Base-by-base conservation (phyloP, 2,329 filamentous ascomycete genomes). In the Fusarium sp. region DNA sequence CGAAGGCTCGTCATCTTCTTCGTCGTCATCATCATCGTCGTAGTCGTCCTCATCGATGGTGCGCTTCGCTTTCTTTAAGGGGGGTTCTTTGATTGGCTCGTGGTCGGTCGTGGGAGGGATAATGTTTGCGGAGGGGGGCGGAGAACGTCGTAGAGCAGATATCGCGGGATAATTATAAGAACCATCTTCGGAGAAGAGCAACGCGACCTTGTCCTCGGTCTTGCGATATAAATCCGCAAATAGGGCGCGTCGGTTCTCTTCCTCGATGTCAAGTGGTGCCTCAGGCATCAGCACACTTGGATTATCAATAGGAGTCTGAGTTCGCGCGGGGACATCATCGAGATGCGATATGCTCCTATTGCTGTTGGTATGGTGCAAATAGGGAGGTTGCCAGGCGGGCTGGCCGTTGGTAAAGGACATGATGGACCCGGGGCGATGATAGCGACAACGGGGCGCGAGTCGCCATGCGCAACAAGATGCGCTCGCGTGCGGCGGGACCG, bases 21-120 rank as follows among this genome's bases (percentile, higher is more conserved):
- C 90, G 3, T 94, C 92, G 22, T 94, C 93, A 44, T 94, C 93
- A 47, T 96, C 93, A 66, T 96, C 93, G 75, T 93, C 93, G 80
- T 96, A 95, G 83, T 96, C 92, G 78, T 95, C 93, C 81, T 96
- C 94, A 77, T 95, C 91, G 87, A 96, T 95, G 80, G 90, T 87
- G 78, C 94, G 89, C 82, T 92, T 93, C 53, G 90, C 88, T 83
- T 93, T 93, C 84, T 96, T 98, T 66, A 88, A 84, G 42, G 91
- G 90, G 60, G 90, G 89, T 79, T 92, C 88, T 75, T 85, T 85
- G 75, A 89, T 85, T 51, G 88, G 86, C 72, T 86, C 83, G 80
- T 92, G 85, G 83, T 91, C 88, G 82, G 87, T 90, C 71, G 89
- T 83, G 72, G 87, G 85, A 63, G 85, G 91, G 78, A 83, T 85